These are phyloP conservation scores for Phylloboletellus chloephorus DNA, from an alignment of 1,284 basidiomycete genomes.

Conservation along the genomic window DNA sequence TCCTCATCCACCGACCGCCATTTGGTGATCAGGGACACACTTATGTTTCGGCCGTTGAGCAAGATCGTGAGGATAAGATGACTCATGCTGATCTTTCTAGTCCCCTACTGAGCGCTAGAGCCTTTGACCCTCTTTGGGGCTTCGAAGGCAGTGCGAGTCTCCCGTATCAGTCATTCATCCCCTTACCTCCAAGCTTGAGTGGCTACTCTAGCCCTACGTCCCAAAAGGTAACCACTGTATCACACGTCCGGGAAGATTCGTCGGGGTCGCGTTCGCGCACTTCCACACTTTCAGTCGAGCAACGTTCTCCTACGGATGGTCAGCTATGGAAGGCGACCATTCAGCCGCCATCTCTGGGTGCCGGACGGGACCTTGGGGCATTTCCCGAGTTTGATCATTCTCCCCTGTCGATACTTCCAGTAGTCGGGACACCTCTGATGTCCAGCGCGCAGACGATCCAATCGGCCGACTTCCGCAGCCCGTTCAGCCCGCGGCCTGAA, in stretches of 20 bases:
- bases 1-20: constrained; percentile 23
- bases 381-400: constrained; percentile 27
- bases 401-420: constrained; percentile 31
- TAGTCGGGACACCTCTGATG: constrained; percentile 28
- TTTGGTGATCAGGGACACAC: constrained; percentile 11
- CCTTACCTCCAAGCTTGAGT: constrained; percentile 30
- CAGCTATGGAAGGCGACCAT: constrained; percentile 14
- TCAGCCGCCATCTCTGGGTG: constrained; percentile 13
- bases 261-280: constrained; percentile 27
- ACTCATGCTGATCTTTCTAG: constrained; percentile 4
- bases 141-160: constrained; percentile 23
- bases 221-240: constrained; percentile 18
- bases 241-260: constrained; percentile 10
- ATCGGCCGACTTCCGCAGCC: constrained; percentile 18
- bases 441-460: constrained; percentile 13
- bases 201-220: constrained; percentile 29
- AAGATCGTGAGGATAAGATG: constrained; percentile 4
- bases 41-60: neutral
- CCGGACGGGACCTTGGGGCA: constrained; percentile 8
- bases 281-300: constrained; percentile 32
- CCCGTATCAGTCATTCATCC: constrained; percentile 27
- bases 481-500: constrained; percentile 32
- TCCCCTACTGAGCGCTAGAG: constrained; percentile 10
- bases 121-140: constrained; percentile 26
- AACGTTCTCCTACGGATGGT: constrained; percentile 23